Evolutionary conservation across 768 basidiomycete genomes (phyloP).

Genomic region (Xerocomus spinulosus): DNA sequence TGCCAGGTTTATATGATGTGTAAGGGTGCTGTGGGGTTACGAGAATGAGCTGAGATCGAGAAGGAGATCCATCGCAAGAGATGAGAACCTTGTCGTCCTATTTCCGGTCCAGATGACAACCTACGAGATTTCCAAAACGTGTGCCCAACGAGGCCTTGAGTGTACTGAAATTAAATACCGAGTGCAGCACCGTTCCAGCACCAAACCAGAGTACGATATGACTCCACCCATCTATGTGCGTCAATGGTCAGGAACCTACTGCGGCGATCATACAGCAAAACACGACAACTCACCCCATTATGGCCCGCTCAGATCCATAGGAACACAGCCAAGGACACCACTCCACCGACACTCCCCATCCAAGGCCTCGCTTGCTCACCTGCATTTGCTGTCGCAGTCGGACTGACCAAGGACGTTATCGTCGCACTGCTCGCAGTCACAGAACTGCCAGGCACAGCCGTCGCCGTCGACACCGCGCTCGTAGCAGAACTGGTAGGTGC

Average conservation of each 20-base stretch:
- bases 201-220: constrained; percentile 1
- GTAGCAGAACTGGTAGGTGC: not conserved
- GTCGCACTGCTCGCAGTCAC: not conserved
- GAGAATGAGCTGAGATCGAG: constrained; percentile 24
- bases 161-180: constrained; percentile 24
- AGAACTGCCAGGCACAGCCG: constrained; percentile 3
- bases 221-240: constrained; percentile 13
- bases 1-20: constrained; percentile 20
- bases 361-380: not conserved
- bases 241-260: constrained; percentile 15
- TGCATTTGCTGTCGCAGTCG: constrained; percentile 1
- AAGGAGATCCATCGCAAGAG: constrained; percentile 14
- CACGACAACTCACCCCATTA: not conserved
- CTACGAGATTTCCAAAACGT: constrained; percentile 24
- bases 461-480: not conserved
- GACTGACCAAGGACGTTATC: not conserved
- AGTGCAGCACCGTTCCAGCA: not conserved
- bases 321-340: not conserved
- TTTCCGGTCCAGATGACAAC: constrained; percentile 24
- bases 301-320: not conserved
- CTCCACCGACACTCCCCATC: not conserved
- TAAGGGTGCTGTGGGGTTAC: constrained; percentile 20
- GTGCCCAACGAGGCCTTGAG: constrained; percentile 30
- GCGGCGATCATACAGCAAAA: too few relatives aligned
- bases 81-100: constrained; percentile 27